A percentile compares a stretch with the other conserved stretches of the same genome.
These are phyloP conservation scores for Polyplosphaeria fusca DNA, from an alignment of 495 filamentous ascomycete genomes.

Conservation along the genomic window DNA sequence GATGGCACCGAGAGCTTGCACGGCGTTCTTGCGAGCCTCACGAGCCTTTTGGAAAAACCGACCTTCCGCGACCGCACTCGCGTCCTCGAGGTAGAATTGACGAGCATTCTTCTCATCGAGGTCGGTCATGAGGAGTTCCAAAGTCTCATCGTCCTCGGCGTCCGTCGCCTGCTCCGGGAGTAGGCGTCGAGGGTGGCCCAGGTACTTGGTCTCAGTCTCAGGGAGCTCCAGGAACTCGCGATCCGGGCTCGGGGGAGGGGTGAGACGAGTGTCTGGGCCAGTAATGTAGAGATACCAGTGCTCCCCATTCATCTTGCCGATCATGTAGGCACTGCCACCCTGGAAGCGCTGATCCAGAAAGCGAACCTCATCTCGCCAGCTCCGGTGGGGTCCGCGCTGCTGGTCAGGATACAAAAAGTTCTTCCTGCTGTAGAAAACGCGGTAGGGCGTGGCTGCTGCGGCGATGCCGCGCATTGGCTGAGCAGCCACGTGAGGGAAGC, in stretches of 20 bases:
- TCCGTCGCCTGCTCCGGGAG: slow-evolving; percentile 22
- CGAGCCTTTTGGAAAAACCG: slow-evolving; percentile 62
- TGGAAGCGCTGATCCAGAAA: slow-evolving; percentile 86
- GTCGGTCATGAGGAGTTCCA: slow-evolving; percentile 98
- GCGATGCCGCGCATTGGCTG: slow-evolving; percentile 53
- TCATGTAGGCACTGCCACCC: slow-evolving; percentile 97
- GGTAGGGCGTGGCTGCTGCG: slow-evolving; percentile 79
- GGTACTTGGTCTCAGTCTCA: slow-evolving; percentile 65
- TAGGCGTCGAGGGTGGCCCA: slow-evolving; percentile 49
- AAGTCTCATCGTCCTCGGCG: slow-evolving; percentile 71
- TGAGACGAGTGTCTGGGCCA: slow-evolving; percentile 73
- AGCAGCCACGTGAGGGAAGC: slow-evolving; percentile 68
- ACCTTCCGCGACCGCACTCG: slow-evolving; percentile 82
- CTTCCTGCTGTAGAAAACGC: slow-evolving; percentile 98
- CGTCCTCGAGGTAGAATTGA: slow-evolving; percentile 93
- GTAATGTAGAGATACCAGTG: slow-evolving; percentile 99
- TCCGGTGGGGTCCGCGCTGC: slow-evolving; percentile 90
- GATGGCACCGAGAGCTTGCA: slow-evolving; percentile 50
- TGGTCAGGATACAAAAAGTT: slow-evolving; percentile 96
- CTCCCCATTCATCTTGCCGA: slow-evolving; percentile 99
- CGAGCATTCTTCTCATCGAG: slow-evolving; percentile 87
- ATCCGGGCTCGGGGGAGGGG: slow-evolving; percentile 77
- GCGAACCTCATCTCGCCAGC: slow-evolving; percentile 94
- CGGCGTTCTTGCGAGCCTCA: slow-evolving; percentile 53
- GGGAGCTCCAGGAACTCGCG: slow-evolving; percentile 41